A percentile compares a stretch with the other conserved stretches of the same genome.
Conservation (phyloP, 2,329 filamentous ascomycete genomes). For the Xylariales sp. region DNA sequence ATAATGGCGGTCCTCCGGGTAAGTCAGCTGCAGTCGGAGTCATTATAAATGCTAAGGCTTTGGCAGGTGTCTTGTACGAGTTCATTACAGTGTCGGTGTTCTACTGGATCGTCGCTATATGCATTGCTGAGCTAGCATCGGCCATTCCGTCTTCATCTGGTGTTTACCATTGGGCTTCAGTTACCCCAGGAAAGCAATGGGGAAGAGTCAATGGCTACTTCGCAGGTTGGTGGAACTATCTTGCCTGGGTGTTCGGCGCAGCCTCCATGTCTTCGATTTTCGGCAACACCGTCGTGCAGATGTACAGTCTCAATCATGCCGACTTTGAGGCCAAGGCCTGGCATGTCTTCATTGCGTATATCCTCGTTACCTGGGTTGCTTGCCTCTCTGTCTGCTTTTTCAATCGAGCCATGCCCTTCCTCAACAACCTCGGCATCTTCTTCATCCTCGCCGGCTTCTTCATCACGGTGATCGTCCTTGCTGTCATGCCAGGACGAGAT, state of each 20-base stretch:
- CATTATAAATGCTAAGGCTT: not conserved
- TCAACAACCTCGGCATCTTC: constrained; percentile 51
- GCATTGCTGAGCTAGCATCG: constrained; percentile 56
- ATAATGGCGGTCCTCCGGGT: constrained; percentile 54
- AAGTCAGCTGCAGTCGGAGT: not conserved
- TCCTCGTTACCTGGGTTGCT: constrained; percentile 34
- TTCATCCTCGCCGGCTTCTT: constrained; percentile 49
- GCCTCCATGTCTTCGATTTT: constrained; percentile 37
- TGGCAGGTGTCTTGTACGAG: constrained; percentile 54
- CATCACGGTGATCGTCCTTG: constrained; percentile 50
- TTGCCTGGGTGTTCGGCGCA: constrained; percentile 35
- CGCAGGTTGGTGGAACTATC: constrained; percentile 41
- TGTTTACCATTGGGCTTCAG: constrained; percentile 58
- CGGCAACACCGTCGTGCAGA: constrained; percentile 36
- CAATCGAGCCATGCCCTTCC: constrained; percentile 45
- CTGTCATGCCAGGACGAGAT: constrained; percentile 39
- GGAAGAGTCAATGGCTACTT: constrained; percentile 46
- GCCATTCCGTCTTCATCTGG: constrained; percentile 57
- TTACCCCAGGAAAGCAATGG: constrained; percentile 48
- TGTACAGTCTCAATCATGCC: constrained; percentile 37
- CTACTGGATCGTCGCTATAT: constrained; percentile 55
- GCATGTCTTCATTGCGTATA: constrained; percentile 40
- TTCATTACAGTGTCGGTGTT: constrained; percentile 45
- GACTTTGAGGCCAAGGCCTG: constrained; percentile 32
- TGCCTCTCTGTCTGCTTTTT: constrained; percentile 44